A percentile compares a stretch with the other conserved stretches of the same genome.
These are phyloP conservation scores for Nemania diffusa DNA, from an alignment of 2,329 filamentous ascomycete genomes.

Conservation along the genomic window DNA sequence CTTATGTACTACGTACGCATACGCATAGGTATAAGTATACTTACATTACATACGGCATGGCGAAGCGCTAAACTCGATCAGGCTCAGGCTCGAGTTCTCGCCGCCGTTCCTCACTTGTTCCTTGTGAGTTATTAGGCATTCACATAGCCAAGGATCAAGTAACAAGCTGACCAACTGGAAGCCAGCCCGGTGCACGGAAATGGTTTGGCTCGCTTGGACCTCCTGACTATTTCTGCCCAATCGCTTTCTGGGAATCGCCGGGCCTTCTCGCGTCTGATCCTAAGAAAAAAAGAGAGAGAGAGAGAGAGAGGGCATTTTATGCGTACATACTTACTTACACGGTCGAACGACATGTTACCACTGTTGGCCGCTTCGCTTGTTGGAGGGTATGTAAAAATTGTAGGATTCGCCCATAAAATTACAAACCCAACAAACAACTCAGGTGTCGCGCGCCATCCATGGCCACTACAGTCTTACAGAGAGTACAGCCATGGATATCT, in stretches of 20 bases:
- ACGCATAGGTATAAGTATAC: conserved; percentile 4
- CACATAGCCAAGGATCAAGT: conserved; percentile 48
- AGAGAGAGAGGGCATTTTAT: neutral
- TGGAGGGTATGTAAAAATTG: too few species aligned
- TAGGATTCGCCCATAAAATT: neutral
- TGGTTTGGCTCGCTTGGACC: conserved; percentile 54
- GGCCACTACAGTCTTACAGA: neutral
- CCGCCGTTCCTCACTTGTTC: conserved; percentile 45
- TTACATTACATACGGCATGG: conserved; percentile 8
- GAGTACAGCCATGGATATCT: neutral
- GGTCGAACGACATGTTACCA: conserved; percentile 5
- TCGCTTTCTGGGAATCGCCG: conserved; percentile 47
- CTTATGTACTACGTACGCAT: too few species aligned
- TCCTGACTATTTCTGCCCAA: conserved; percentile 56
- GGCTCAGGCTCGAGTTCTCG: conserved; percentile 38
- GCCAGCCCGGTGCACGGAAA: conserved; percentile 52
- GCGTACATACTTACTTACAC: neutral
- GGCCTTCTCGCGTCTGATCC: conserved; percentile 44
- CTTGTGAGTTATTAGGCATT: conserved; percentile 46
- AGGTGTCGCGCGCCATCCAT: conserved; percentile 10
- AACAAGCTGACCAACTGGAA: conserved; percentile 59
- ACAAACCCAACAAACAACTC: conserved; percentile 11
- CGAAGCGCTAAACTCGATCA: conserved; percentile 44
- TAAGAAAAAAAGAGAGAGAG: conserved; percentile 38
- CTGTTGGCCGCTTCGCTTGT: conserved; percentile 22